Percentiles rank a stretch among this genome's conserved stretches.
phyloP scores from a whole-genome alignment of 768 basidiomycete species.

The Tulasnella sp. region DNA sequence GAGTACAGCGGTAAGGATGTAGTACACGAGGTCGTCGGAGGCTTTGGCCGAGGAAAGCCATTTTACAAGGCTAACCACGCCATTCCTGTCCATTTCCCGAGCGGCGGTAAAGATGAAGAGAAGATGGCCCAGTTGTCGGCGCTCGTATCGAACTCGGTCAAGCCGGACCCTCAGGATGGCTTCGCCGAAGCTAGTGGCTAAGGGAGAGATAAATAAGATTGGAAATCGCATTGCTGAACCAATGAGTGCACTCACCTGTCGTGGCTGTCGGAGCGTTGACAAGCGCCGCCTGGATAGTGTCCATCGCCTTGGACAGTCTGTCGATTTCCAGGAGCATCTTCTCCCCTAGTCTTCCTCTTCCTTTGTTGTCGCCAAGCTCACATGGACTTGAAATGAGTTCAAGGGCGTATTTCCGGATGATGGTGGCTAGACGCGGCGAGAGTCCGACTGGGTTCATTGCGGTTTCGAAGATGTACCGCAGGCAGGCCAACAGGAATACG shows the following conservation, averaged over 20 bases:
- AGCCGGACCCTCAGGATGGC: conserved; percentile 70
- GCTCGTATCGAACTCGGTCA: conserved; percentile 74
- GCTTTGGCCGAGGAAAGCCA: conserved; percentile 61
- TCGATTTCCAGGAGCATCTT: conserved; percentile 68
- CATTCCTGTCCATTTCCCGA: conserved; percentile 61
- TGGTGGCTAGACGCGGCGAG: conserved; percentile 33
- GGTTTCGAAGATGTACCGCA: conserved; percentile 69
- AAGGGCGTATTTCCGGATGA: conserved; percentile 48
- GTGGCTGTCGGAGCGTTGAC: conserved; percentile 63
- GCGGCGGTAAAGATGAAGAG: conserved; percentile 66
- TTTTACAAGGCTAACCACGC: conserved; percentile 66
- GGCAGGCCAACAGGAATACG: conserved; percentile 68
- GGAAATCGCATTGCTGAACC: conserved; percentile 43
- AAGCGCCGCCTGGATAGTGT: conserved; percentile 49
- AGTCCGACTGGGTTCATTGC: conserved; percentile 43
- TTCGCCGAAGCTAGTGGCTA: conserved; percentile 56
- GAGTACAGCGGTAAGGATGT: conserved; percentile 67
- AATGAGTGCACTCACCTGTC: conserved; percentile 53
- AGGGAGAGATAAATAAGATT: background rate
- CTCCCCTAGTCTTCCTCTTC: conserved; percentile 52
- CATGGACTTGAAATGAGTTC: conserved; percentile 33
- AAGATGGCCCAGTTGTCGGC: conserved; percentile 65
- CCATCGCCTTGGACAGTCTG: conserved; percentile 57
- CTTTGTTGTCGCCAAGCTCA: conserved; percentile 34
- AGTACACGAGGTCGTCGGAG: conserved; percentile 68